Percentiles rank a stretch among this genome's conserved stretches.
These are phyloP conservation scores for Cryphonectria parasitica DNA, from an alignment of 2,329 filamentous ascomycete genomes.

Conservation along the genomic window DNA sequence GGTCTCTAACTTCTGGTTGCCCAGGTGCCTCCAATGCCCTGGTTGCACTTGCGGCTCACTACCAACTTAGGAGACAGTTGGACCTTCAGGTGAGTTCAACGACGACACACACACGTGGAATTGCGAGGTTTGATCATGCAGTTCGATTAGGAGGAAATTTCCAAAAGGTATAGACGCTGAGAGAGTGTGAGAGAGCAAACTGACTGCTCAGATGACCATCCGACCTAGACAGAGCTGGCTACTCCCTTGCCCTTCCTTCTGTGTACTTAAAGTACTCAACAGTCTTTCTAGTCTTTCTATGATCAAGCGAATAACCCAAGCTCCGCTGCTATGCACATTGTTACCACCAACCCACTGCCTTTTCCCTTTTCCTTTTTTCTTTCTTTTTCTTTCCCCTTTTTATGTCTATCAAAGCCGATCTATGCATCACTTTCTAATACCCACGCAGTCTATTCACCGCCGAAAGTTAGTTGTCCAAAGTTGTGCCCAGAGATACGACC, in stretches of 20 bases:
- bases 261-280: no score
- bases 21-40: neutral
- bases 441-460: neutral
- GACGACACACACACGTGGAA: no score
- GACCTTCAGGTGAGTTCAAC: no score
- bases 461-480: neutral
- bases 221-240: neutral
- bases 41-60: neutral
- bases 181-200: no score
- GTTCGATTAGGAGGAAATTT: no score
- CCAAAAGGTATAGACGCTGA: no score
- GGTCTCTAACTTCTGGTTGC: neutral
- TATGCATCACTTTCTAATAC: neutral
- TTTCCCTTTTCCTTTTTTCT: no score
- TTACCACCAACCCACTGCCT: neutral
- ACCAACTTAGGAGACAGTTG: no score
- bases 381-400: neutral
- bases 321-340: conserved; percentile 6
- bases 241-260: neutral
- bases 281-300: neutral
- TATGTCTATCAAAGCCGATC: neutral
- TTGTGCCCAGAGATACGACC: neutral
- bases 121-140: no score
- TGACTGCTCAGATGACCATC: no score
- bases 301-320: neutral